Conservation (phyloP, 2,329 filamentous ascomycete species). For the Geosmithia putterillii region DNA sequence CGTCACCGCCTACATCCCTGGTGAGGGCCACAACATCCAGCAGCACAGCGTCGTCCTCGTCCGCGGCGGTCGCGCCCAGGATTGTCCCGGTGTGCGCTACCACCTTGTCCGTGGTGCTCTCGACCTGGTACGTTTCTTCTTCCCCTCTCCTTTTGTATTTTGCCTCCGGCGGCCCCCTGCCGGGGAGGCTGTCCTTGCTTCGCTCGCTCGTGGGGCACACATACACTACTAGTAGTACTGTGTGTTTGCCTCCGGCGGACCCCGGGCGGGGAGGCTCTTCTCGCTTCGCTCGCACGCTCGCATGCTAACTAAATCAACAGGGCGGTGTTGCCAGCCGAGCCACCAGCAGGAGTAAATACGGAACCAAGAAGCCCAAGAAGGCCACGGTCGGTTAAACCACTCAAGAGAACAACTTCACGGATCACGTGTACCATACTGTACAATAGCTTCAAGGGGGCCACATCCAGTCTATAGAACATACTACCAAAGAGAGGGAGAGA, state of each 20-base stretch:
- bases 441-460: too few species aligned
- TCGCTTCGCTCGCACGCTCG: neutral
- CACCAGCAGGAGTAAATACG: constrained; percentile 87
- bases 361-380: constrained; percentile 96
- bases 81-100: constrained; percentile 97
- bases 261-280: too few species aligned
- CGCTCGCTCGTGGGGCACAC: neutral
- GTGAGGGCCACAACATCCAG: constrained; percentile 97
- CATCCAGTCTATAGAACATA: too few species aligned
- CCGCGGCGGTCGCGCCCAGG: constrained; percentile 83
- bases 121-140: constrained; percentile 62
- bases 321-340: constrained; percentile 80
- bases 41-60: constrained; percentile 97
- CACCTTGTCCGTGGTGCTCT: constrained; percentile 82
- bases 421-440: neutral
- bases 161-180: too few species aligned
- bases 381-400: constrained; percentile 41
- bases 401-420: too few species aligned
- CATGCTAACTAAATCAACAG: constrained; percentile 30
- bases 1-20: constrained; percentile 88
- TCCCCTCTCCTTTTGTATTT: neutral
- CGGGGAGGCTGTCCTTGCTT: constrained; percentile 1
- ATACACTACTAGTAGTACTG: too few species aligned
- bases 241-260: too few species aligned
- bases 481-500: too few species aligned